Base-by-base conservation (phyloP, 2,329 filamentous ascomycete genomes). In the Chaetomium globosum region DNA sequence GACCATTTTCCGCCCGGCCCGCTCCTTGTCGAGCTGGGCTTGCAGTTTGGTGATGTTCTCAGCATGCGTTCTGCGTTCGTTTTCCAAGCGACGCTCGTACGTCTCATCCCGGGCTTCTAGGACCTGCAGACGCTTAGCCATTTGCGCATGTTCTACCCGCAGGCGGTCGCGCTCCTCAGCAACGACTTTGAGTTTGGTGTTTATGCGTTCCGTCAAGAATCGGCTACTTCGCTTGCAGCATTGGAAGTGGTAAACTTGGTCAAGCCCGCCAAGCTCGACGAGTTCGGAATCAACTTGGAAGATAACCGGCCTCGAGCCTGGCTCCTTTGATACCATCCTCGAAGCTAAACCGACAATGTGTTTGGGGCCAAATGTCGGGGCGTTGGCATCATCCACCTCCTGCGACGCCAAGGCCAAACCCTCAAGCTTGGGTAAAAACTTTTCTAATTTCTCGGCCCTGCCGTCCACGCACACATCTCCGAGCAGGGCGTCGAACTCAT, bases 161-260 rank as follows among this genome's bases (percentile, higher is more conserved):
- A 80, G 33, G 2, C 67, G 64, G 48, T 72, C 59, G 5, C 68
- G 64, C 57, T 74, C 73, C 19, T 70, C 67, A 0, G 66, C 67
- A 2, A 68, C 69, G 13, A 77, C 55, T 46, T 64, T 70, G 53
- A 71, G 72, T 43, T 75, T 76, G 65, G 71, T 74, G 69, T 81
- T 79, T 71, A 78, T 73, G 9, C 73, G 69, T 36, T 73, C 69
- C 3, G 74, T 74, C 43, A 78, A 56, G n/a, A 71, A 70, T 0
- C 71, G 67, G 48, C 67, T 72, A 57, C 77, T 75, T 68, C 78
- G 81, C 43, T 75, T 74, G 70, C 81, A 83, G 69, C 80, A 82
- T 23, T 73, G 70, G 13, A 76, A 75, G 67, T 82, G 81, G 66
- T 82, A 82, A 5, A 81, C 76, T 61, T 83, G 80, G 48, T 81